phyloP scores from a whole-genome alignment of 163 green algal genomes.

The Coccomyxa subellipsoidea region DNA sequence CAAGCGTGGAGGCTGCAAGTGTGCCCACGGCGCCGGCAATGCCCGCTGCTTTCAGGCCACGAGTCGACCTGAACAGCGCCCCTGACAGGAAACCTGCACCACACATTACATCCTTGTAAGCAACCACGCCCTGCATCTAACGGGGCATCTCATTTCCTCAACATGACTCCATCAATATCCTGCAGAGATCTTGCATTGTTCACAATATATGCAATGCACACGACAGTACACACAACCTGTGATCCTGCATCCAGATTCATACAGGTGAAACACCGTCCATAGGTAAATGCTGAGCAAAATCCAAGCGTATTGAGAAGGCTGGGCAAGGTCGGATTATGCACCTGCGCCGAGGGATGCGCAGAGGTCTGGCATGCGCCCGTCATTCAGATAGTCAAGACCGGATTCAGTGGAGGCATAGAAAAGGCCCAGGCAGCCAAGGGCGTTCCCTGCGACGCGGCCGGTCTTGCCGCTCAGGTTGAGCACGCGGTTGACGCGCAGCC shows the following conservation, averaged over 20 bases:
- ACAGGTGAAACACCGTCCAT: no score
- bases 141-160: no score
- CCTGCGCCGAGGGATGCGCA: conserved; percentile 56
- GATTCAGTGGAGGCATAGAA: conserved; percentile 74
- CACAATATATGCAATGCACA: no score
- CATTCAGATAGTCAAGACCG: conserved; percentile 48
- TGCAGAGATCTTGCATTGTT: no score
- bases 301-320: no score
- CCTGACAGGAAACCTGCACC: conserved; percentile 63
- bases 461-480: conserved; percentile 63
- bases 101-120: no score
- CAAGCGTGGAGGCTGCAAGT: conserved; percentile 46
- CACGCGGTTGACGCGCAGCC: conserved; percentile 63
- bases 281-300: no score
- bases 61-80: conserved; percentile 69
- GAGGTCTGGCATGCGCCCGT: conserved; percentile 48
- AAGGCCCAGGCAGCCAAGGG: conserved; percentile 74
- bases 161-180: no score
- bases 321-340: conserved; percentile 10
- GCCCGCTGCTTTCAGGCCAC: conserved; percentile 66
- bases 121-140: no score
- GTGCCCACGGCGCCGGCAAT: conserved; percentile 69
- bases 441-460: conserved; percentile 63
- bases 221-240: no score
- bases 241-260: no score